These are phyloP conservation scores for Yarrowia porcina DNA, from an alignment of 805 yeast genomes.

Conservation along the genomic window DNA sequence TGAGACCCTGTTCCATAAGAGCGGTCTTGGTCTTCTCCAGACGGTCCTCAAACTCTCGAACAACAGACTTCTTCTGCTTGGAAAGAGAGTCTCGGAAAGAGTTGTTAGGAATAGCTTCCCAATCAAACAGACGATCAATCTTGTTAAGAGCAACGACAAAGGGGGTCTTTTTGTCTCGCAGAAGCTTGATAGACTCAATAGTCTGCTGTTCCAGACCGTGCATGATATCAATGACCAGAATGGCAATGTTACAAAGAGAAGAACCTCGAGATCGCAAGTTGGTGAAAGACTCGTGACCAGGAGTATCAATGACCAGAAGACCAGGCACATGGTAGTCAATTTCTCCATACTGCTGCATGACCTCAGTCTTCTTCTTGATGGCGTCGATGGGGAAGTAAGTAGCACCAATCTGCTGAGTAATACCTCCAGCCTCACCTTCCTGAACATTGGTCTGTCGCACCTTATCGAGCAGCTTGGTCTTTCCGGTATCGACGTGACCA, in stretches of 20 bases:
- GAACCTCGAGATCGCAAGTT: conserved; percentile 98
- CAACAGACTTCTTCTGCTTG: conserved; percentile 78
- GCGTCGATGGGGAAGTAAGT: conserved; percentile 98
- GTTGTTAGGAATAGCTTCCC: conserved; percentile 88
- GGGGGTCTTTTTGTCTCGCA: conserved; percentile 97
- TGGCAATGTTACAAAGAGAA: conserved; percentile 97
- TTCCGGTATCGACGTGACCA: conserved; percentile 99
- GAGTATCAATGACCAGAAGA: conserved; percentile 92
- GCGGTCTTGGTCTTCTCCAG: conserved; percentile 81
- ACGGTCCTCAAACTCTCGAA: conserved; percentile 87
- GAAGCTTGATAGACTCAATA: conserved; percentile 82
- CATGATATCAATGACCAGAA: conserved; percentile 96
- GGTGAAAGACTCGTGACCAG: conserved; percentile 99
- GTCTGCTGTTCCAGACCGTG: conserved; percentile 99
- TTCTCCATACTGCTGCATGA: conserved; percentile 83
- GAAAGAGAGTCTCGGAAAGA: conserved; percentile 92
- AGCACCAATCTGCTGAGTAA: conserved; percentile 99
- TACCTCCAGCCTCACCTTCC: conserved; percentile 99
- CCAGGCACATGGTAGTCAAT: conserved; percentile 91
- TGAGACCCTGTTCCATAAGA: conserved; percentile 95
- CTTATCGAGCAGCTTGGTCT: conserved; percentile 93
- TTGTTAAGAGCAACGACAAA: conserved; percentile 95
- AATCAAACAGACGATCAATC: conserved; percentile 94
- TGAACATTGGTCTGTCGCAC: conserved; percentile 98
- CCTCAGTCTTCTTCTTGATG: conserved; percentile 83